Conservation (phyloP, 2,329 filamentous ascomycete genomes). For the Aureobasidium sp. region DNA sequence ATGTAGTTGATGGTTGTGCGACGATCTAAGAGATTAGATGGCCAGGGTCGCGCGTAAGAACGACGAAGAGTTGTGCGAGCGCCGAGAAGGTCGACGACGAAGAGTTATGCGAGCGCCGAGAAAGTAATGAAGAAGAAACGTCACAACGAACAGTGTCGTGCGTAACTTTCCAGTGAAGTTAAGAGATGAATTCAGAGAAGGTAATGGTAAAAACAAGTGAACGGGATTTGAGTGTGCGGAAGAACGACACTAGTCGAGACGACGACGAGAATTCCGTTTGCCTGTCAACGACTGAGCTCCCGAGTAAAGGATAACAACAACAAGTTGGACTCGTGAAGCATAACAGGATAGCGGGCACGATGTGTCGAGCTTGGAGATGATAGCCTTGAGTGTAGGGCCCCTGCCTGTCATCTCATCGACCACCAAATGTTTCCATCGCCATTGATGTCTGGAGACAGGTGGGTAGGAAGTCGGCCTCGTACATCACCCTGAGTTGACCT, state of each 20-base stretch:
- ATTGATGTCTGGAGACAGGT: background rate
- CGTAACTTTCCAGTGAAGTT: background rate
- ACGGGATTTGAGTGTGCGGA: background rate
- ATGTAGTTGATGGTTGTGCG: background rate
- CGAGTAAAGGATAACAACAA: background rate
- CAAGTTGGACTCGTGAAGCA: background rate
- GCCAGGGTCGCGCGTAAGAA: background rate
- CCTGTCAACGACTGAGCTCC: background rate
- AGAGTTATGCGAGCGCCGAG: background rate
- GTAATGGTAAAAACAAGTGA: background rate
- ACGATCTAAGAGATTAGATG: background rate
- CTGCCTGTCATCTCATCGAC: background rate
- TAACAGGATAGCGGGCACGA: background rate
- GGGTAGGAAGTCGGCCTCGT: background rate
- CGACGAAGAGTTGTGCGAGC: background rate
- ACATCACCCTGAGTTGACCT: background rate
- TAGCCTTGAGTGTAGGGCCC: background rate
- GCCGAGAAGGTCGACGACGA: background rate
- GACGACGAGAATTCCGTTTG: background rate
- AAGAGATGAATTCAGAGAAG: background rate
- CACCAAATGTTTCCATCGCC: background rate
- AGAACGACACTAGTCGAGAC: background rate
- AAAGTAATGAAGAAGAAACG: background rate
- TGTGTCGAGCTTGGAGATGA: background rate
- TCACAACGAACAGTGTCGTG: background rate